Conservation (phyloP, 768 basidiomycete genomes). For the Hemileccinum rubropunctum region DNA sequence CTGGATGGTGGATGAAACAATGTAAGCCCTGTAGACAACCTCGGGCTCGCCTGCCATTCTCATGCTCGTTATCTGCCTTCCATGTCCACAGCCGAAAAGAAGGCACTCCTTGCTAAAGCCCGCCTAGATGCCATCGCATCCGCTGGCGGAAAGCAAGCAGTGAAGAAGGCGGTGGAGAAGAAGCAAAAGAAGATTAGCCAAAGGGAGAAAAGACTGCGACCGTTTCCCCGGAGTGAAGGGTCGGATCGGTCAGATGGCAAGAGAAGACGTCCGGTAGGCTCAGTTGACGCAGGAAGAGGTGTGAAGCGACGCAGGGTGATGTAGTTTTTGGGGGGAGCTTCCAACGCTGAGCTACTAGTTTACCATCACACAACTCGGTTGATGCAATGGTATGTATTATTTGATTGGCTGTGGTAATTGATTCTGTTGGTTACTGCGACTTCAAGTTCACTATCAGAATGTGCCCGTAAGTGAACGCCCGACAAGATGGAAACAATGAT, state of each 20-base stretch:
- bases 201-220: conserved; percentile 86
- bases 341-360: neutral
- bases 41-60: neutral
- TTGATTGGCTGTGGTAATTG: conserved; percentile 27
- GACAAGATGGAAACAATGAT: conserved; percentile 28
- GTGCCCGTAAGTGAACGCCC: conserved; percentile 19
- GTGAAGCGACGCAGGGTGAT: conserved; percentile 24
- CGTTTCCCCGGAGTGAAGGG: conserved; percentile 43
- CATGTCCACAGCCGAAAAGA: conserved; percentile 64
- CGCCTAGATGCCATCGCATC: conserved; percentile 76
- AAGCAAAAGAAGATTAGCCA: conserved; percentile 83
- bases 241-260: conserved; percentile 9
- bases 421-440: conserved; percentile 26
- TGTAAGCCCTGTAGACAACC: conserved; percentile 43
- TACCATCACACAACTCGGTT: neutral
- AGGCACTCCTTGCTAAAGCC: conserved; percentile 66
- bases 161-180: conserved; percentile 87
- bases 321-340: conserved; percentile 2
- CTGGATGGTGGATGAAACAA: conserved; percentile 82
- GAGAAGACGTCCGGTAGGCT: conserved; percentile 14
- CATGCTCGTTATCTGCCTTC: too few relatives aligned
- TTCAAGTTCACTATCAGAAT: conserved; percentile 27
- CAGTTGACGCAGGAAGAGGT: conserved; percentile 7
- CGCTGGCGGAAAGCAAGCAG: conserved; percentile 74
- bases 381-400: conserved; percentile 27